phyloP scores from a whole-genome alignment of 2,329 filamentous ascomycete species.

The Lachnellula subtilissima region DNA sequence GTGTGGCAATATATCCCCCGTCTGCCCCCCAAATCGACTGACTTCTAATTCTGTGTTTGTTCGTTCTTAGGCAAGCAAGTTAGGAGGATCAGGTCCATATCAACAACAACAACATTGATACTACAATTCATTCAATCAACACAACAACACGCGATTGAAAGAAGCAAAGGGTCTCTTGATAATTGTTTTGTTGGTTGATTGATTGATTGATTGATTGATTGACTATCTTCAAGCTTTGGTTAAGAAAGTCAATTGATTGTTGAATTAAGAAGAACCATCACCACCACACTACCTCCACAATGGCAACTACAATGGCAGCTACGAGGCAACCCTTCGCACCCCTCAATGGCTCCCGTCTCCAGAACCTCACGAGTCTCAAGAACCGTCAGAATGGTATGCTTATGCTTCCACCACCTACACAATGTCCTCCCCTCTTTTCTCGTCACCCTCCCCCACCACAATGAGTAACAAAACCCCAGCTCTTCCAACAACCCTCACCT shows the following conservation, averaged over 20 bases:
- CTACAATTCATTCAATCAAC: background rate
- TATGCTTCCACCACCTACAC: background rate
- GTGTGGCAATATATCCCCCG: background rate
- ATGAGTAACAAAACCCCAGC: slow-evolving; percentile 21
- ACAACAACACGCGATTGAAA: background rate
- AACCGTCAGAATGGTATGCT: slow-evolving; percentile 67
- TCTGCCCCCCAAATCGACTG: background rate
- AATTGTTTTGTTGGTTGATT: no score
- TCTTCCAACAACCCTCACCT: slow-evolving; percentile 13
- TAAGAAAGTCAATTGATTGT: no score
- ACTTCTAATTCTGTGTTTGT: background rate
- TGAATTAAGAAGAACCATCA: no score
- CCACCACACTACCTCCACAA: slow-evolving; percentile 6
- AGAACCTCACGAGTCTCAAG: slow-evolving; percentile 69
- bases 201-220: no score
- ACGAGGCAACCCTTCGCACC: slow-evolving; percentile 68
- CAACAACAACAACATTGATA: background rate
- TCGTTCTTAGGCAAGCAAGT: background rate
- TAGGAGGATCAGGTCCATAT: background rate
- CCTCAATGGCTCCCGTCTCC: slow-evolving; percentile 63
- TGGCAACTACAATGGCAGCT: slow-evolving; percentile 28
- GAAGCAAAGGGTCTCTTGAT: no score
- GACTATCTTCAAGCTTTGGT: no score
- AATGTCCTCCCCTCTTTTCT: background rate
- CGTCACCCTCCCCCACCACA: slow-evolving; percentile 29